These are phyloP conservation scores for Ophiostoma australiae DNA, from an alignment of 2,329 filamentous ascomycete genomes.

Conservation along the genomic window DNA sequence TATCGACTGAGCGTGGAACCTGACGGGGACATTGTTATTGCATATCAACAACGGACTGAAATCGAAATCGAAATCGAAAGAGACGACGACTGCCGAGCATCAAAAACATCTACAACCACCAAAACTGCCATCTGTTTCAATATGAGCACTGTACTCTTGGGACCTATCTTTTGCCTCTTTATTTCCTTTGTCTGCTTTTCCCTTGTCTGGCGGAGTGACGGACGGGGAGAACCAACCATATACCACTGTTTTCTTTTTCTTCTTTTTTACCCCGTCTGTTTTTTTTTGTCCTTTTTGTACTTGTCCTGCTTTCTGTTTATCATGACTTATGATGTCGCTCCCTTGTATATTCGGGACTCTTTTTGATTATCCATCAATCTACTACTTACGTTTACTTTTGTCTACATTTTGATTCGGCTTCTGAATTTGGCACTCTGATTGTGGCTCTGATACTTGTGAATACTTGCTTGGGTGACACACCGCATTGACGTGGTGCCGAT, in stretches of 20 bases:
- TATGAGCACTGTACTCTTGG: not conserved
- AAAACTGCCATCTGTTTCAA: not conserved
- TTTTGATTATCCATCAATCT: not conserved
- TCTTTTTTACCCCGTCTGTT: not conserved
- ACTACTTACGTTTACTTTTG: not conserved
- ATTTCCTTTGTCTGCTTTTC: conserved; percentile 2
- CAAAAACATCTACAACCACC: not conserved
- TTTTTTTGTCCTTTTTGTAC: not conserved
- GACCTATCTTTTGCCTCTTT: not conserved
- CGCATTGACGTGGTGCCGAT: not conserved
- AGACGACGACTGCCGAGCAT: not conserved
- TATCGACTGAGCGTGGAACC: not conserved
- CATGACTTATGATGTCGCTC: conserved; percentile 8
- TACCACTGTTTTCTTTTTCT: conserved; percentile 10
- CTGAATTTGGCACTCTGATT: no score
- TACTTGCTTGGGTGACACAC: not conserved
- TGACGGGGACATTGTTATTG: not conserved
- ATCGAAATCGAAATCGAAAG: not conserved
- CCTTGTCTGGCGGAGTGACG: not conserved
- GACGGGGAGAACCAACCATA: conserved; percentile 14
- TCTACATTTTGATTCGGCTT: not conserved
- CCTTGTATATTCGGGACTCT: not conserved
- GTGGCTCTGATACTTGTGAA: not conserved
- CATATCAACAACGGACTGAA: not conserved
- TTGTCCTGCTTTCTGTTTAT: conserved; percentile 9